These are phyloP conservation scores for Solanum clarkiae DNA, from an alignment of 257 asterid species.

Conservation along the genomic window DNA sequence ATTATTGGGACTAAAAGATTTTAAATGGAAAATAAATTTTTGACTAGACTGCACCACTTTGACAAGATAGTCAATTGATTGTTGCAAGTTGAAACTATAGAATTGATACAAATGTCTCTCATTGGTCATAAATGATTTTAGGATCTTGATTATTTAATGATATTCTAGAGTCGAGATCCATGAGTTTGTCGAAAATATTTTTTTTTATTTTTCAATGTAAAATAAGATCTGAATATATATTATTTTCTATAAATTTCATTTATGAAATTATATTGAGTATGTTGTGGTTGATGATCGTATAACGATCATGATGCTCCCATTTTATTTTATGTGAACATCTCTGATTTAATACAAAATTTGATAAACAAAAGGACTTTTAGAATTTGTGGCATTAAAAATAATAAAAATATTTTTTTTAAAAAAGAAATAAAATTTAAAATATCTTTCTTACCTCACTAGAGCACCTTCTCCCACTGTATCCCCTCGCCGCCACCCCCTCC, in stretches of 20 bases:
- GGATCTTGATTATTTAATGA: neutral
- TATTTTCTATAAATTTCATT: accelerated
- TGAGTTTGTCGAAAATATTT: too few species aligned
- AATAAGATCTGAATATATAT: too few species aligned
- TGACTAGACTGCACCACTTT: neutral
- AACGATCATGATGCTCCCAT: neutral
- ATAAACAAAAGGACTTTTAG: neutral
- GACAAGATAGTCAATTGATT: neutral
- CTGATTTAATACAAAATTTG: neutral
- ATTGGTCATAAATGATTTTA: neutral
- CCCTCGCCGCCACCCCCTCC: too few species aligned
- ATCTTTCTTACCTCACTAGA: too few species aligned
- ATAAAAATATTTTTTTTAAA: too few species aligned
- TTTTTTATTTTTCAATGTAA: too few species aligned
- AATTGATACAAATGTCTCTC: neutral
- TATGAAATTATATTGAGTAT: neutral
- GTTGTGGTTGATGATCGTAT: neutral
- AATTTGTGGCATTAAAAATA: neutral
- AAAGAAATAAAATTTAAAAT: too few species aligned
- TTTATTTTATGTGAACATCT: neutral
- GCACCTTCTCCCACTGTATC: too few species aligned
- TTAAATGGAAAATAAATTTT: neutral
- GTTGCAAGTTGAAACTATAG: neutral
- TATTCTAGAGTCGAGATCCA: too few species aligned
- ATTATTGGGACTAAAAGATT: neutral